Evolutionary conservation across 768 basidiomycete genomes (phyloP).

Genomic region (Rhodocollybia butyracea): DNA sequence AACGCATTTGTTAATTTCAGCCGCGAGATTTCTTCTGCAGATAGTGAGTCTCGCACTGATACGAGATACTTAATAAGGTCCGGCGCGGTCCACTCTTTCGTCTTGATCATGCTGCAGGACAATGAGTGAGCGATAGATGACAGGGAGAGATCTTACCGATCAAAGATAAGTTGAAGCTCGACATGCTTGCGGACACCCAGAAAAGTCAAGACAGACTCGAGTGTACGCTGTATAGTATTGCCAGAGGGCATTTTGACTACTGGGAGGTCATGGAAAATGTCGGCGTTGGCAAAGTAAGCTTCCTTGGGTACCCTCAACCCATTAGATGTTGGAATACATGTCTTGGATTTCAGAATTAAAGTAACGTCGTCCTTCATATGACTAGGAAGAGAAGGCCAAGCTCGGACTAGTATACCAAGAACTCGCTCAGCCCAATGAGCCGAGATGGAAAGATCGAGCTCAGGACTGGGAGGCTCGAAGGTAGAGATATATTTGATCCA

Average conservation of each 20-base stretch:
- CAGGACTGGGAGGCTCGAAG: slow-evolving; percentile 36
- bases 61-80: slow-evolving; percentile 88
- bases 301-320: slow-evolving; percentile 74
- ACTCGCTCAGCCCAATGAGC: slow-evolving; percentile 81
- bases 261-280: slow-evolving; percentile 87
- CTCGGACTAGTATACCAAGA: slow-evolving; percentile 57
- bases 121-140: not conserved
- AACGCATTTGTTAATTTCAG: slow-evolving; percentile 76
- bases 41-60: slow-evolving; percentile 61
- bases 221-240: slow-evolving; percentile 53
- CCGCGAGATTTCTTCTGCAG: slow-evolving; percentile 44
- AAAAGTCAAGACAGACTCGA: slow-evolving; percentile 68
- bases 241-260: slow-evolving; percentile 72
- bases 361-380: slow-evolving; percentile 45
- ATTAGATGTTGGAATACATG: slow-evolving; percentile 69
- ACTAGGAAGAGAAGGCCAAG: slow-evolving; percentile 65
- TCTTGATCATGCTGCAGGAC: slow-evolving; percentile 71
- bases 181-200: slow-evolving; percentile 90
- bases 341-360: slow-evolving; percentile 41
- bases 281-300: slow-evolving; percentile 81
- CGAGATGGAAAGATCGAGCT: slow-evolving; percentile 64
- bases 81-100: slow-evolving; percentile 84
- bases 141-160: slow-evolving; percentile 48
- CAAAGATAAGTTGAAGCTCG: slow-evolving; percentile 91
- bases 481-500: slow-evolving; percentile 69